Conservation (phyloP, 768 basidiomycete species). For the Terana coerulea region DNA sequence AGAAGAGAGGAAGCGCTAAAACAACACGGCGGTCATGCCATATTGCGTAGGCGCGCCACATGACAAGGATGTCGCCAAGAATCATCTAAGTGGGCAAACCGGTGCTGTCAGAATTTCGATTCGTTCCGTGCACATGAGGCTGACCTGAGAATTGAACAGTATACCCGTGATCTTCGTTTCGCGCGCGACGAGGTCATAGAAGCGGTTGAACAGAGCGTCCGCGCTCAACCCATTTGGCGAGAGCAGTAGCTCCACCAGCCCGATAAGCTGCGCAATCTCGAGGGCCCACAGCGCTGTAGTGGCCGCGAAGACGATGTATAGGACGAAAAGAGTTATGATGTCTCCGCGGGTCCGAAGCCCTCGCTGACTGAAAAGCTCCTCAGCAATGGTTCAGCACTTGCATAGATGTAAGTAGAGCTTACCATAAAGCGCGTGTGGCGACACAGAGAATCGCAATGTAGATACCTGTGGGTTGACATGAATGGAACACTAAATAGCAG, state of each 20-base stretch:
- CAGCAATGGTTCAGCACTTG: background rate
- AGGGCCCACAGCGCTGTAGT: slow-evolving; percentile 11
- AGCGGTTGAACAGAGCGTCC: slow-evolving; percentile 7
- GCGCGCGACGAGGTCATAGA: slow-evolving; percentile 11
- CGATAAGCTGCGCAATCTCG: slow-evolving; percentile 10
- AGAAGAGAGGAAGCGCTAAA: slow-evolving; percentile 7
- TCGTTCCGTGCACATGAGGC: too few relatives aligned
- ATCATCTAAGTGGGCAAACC: slow-evolving; percentile 4
- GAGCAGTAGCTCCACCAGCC: slow-evolving; percentile 9
- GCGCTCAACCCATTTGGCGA: background rate
- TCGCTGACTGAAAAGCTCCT: slow-evolving; percentile 1
- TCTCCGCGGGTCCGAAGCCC: slow-evolving; percentile 2
- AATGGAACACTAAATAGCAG: background rate
- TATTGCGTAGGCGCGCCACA: slow-evolving; percentile 11
- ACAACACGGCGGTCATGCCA: slow-evolving; percentile 9
- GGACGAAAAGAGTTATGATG: background rate
- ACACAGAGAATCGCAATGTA: slow-evolving; percentile 6
- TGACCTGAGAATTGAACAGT: slow-evolving; percentile 10
- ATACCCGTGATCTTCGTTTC: slow-evolving; percentile 10
- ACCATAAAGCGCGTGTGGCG: slow-evolving; percentile 4
- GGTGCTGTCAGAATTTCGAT: too few relatives aligned
- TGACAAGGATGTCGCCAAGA: slow-evolving; percentile 10
- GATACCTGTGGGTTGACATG: background rate
- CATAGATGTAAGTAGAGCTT: background rate
- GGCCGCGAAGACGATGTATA: slow-evolving; percentile 6